Evolutionary conservation across 805 yeast genomes (phyloP).

Genomic region (Teunomyces cretensis): DNA sequence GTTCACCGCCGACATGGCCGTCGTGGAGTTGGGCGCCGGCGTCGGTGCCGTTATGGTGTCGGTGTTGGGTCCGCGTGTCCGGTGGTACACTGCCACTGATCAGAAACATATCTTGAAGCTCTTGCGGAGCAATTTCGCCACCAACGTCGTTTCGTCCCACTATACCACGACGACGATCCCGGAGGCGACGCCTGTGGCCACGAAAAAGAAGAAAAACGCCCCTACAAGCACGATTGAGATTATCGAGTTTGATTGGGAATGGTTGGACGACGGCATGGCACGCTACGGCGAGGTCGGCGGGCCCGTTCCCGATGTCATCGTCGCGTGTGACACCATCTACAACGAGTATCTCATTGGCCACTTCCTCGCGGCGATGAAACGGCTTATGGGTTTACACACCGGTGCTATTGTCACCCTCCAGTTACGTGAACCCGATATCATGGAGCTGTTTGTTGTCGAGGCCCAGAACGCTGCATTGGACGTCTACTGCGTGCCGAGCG

Average conservation of each 20-base stretch:
- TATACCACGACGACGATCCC: slow-evolving; percentile 7
- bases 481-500: slow-evolving; percentile 33
- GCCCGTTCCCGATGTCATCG: slow-evolving; percentile 42
- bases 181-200: too few species aligned
- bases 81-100: slow-evolving; percentile 54
- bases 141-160: slow-evolving; percentile 27
- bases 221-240: slow-evolving; percentile 34
- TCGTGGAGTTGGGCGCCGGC: slow-evolving; percentile 66
- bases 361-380: slow-evolving; percentile 44
- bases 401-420: slow-evolving; percentile 50
- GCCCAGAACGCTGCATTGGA: slow-evolving; percentile 30
- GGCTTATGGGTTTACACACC: slow-evolving; percentile 32
- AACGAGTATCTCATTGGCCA: slow-evolving; percentile 57
- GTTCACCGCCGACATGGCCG: slow-evolving; percentile 9
- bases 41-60: slow-evolving; percentile 51
- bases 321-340: slow-evolving; percentile 68
- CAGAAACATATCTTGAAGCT: slow-evolving; percentile 55
- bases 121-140: slow-evolving; percentile 43
- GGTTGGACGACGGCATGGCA: slow-evolving; percentile 32
- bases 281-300: slow-evolving; percentile 15
- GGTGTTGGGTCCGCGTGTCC: slow-evolving; percentile 31
- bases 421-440: slow-evolving; percentile 50
- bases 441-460: slow-evolving; percentile 45
- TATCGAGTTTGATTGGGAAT: slow-evolving; percentile 64
- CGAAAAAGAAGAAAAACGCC: too few species aligned